Conservation (phyloP, 1,139 yeast species). For the Taiozyma sp. region DNA sequence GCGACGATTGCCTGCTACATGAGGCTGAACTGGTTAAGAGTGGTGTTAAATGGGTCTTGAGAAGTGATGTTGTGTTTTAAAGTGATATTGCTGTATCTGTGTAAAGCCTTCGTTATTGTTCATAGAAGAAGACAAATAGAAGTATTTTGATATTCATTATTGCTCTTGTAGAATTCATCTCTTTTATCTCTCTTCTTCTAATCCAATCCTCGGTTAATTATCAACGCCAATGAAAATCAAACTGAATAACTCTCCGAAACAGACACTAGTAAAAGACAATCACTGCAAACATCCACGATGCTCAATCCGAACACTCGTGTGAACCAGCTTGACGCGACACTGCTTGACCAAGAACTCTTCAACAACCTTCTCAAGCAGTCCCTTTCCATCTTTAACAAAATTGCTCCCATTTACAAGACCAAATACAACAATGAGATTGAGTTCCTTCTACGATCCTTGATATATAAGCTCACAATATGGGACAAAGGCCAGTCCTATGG, state of each 20-base stretch:
- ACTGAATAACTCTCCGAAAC: not conserved
- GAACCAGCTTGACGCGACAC: slow-evolving; percentile 65
- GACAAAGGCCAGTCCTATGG: slow-evolving; percentile 76
- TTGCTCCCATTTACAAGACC: slow-evolving; percentile 38
- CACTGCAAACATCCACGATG: slow-evolving; percentile 2
- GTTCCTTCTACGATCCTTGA: slow-evolving; percentile 47
- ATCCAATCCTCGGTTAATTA: no score
- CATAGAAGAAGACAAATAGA: not conserved
- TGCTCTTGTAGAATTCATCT: not conserved
- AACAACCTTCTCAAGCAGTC: slow-evolving; percentile 15
- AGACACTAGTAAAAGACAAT: not conserved
- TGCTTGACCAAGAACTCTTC: slow-evolving; percentile 51
- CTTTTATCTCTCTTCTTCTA: not conserved
- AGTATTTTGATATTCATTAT: not conserved
- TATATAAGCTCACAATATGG: slow-evolving; percentile 72
- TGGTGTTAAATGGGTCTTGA: slow-evolving; percentile 62
- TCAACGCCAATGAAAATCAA: no score
- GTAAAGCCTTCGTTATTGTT: no score
- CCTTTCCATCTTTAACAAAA: slow-evolving; percentile 29
- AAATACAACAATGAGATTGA: slow-evolving; percentile 55
- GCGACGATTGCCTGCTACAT: slow-evolving; percentile 59
- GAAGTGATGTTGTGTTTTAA: slow-evolving; percentile 52
- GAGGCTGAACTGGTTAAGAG: slow-evolving; percentile 50
- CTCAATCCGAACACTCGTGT: slow-evolving; percentile 37
- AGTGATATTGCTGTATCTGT: not conserved